Evolutionary conservation across 2,329 filamentous ascomycete species (phyloP).

Genomic region (Graphilbum ipis-grandicollis): DNA sequence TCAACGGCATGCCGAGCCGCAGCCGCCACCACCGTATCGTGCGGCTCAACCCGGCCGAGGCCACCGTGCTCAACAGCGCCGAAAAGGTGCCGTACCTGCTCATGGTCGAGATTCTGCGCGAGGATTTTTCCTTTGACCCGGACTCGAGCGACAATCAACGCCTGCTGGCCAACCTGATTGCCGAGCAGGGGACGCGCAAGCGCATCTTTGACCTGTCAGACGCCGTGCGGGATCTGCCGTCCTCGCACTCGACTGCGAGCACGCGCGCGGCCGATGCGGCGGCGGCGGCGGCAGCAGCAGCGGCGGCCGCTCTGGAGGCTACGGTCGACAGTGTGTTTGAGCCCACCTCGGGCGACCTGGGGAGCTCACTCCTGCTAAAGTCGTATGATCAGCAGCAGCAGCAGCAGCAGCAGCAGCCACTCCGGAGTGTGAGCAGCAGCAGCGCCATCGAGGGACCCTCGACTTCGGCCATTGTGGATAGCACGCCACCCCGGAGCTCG

Average conservation of each 20-base stretch:
- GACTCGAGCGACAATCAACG: conserved; percentile 55
- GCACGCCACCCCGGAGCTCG: conserved; percentile 51
- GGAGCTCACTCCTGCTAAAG: conserved; percentile 53
- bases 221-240: conserved; percentile 33
- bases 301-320: conserved; percentile 23
- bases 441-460: conserved; percentile 41
- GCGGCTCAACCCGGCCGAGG: conserved; percentile 65
- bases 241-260: too few relatives aligned
- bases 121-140: conserved; percentile 72
- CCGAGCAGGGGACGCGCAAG: conserved; percentile 37
- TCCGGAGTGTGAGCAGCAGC: conserved; percentile 40
- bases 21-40: conserved; percentile 73
- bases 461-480: conserved; percentile 35
- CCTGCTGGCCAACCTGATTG: conserved; percentile 39
- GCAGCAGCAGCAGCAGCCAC: conserved; percentile 38
- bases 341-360: conserved; percentile 61
- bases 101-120: conserved; percentile 67
- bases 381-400: conserved; percentile 41
- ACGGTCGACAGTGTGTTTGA: conserved; percentile 63
- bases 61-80: conserved; percentile 71
- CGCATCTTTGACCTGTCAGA: conserved; percentile 56
- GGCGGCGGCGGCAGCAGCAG: conserved; percentile 11
- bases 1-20: conserved; percentile 54
- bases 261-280: conserved; percentile 4
- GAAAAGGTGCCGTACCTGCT: conserved; percentile 73